Percentiles rank a stretch among this genome's conserved stretches.
Conservation (phyloP, 495 filamentous ascomycete genomes). For the Parmelia sp. region DNA sequence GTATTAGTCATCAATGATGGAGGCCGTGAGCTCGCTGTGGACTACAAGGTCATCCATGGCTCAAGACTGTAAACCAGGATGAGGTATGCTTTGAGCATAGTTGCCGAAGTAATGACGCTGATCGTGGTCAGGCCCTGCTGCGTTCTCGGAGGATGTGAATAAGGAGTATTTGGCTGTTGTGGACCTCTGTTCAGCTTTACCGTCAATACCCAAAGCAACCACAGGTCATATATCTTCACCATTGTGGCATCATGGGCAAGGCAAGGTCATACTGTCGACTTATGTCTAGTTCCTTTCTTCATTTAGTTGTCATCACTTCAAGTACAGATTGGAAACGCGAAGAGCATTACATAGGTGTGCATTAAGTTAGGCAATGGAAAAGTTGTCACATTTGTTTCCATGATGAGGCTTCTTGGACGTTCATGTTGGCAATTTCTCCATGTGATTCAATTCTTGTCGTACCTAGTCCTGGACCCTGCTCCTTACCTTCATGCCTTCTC, state of each 20-base stretch:
- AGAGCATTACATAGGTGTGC: constrained; percentile 19
- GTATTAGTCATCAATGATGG: constrained; percentile 94
- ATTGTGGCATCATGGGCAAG: constrained; percentile 1
- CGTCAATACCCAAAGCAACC: constrained; percentile 1
- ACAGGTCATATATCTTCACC: neutral
- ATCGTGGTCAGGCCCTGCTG: neutral
- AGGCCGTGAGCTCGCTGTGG: constrained; percentile 90
- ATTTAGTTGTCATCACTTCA: constrained; percentile 7
- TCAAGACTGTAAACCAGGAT: constrained; percentile 49
- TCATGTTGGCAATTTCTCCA: neutral
- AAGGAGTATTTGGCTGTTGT: neutral
- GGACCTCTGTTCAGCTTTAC: constrained; percentile 2
- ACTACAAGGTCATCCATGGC: constrained; percentile 96
- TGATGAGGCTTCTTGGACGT: neutral
- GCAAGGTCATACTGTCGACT: constrained; percentile 1
- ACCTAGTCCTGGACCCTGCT: neutral
- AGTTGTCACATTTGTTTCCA: neutral
- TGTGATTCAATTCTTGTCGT: neutral
- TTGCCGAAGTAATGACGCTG: neutral
- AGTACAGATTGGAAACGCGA: constrained; percentile 13
- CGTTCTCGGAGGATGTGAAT: neutral
- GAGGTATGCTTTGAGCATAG: neutral
- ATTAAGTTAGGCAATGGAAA: constrained; percentile 6
- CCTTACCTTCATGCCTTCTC: neutral
- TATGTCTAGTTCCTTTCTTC: neutral